Evolutionary conservation across 371 early-diverging fungal genomes (phyloP).

Genomic region (Mucor indicus): DNA sequence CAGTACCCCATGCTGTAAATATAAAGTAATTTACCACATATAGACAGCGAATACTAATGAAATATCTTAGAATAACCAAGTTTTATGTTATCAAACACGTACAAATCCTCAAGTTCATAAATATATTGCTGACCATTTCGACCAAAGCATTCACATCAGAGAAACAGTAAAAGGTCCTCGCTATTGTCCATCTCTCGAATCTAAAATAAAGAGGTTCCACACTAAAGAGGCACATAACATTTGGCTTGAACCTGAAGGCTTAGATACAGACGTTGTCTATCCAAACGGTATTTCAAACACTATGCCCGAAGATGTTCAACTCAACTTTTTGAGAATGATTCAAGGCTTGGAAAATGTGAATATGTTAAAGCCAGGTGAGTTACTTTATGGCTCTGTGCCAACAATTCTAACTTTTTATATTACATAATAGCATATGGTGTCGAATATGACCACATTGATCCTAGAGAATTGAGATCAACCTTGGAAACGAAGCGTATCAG

Average conservation of each 20-base stretch:
- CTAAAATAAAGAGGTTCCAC: constrained; percentile 75
- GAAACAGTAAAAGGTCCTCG: constrained; percentile 86
- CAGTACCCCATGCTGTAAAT: constrained; percentile 58
- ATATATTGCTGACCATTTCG: constrained; percentile 69
- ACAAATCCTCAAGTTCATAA: constrained; percentile 71
- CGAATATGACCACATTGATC: constrained; percentile 86
- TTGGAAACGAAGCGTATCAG: constrained; percentile 76
- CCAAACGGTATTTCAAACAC: constrained; percentile 87
- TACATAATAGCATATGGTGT: constrained; percentile 64
- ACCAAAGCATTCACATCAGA: constrained; percentile 78
- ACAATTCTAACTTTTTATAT: not conserved
- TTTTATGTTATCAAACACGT: constrained; percentile 75
- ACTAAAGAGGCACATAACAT: constrained; percentile 67
- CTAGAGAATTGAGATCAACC: constrained; percentile 74
- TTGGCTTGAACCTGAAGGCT: constrained; percentile 83
- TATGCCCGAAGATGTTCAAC: constrained; percentile 77
- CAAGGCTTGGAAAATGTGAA: constrained; percentile 75
- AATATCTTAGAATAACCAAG: constrained; percentile 50
- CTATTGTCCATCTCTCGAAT: constrained; percentile 85
- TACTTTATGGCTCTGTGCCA: not conserved
- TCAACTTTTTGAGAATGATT: constrained; percentile 70
- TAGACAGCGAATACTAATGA: not conserved
- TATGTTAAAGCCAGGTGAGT: constrained; percentile 66
- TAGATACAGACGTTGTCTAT: constrained; percentile 70
- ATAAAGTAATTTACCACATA: not conserved